Conservation (phyloP, 257 asterid genomes). For the Nicotiana tabacum region DNA sequence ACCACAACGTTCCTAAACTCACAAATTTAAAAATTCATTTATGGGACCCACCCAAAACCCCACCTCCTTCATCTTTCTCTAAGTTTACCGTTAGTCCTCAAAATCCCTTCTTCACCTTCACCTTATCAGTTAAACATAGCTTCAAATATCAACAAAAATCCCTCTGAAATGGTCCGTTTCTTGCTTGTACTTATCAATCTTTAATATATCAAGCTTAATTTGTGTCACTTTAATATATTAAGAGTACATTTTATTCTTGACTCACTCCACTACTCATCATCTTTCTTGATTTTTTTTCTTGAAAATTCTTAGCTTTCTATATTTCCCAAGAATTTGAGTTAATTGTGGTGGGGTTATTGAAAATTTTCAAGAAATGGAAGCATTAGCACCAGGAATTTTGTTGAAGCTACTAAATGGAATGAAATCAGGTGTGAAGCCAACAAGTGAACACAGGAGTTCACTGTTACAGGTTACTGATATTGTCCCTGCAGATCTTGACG, state of each 20-base stretch:
- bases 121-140: neutral
- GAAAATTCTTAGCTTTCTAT: neutral
- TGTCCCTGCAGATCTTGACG: conserved; percentile 91
- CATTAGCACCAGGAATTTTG: conserved; percentile 79
- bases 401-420: conserved; percentile 68
- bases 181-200: neutral
- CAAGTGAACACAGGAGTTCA: conserved; percentile 79
- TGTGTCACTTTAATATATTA: neutral
- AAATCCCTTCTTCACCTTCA: neutral
- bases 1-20: conserved; percentile 22
- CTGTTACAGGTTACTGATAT: conserved; percentile 82
- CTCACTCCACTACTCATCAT: neutral
- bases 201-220: neutral
- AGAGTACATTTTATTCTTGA: neutral
- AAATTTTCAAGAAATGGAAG: conserved; percentile 40
- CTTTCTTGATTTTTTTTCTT: neutral
- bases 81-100: conserved; percentile 21
- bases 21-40: neutral
- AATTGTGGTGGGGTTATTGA: neutral
- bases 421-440: conserved; percentile 72
- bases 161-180: neutral
- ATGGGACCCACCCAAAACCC: conserved; percentile 7
- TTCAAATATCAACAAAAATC: neutral
- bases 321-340: neutral
- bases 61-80: neutral